These are phyloP conservation scores for Amanita thiersii DNA, from an alignment of 768 basidiomycete genomes.

Conservation along the genomic window DNA sequence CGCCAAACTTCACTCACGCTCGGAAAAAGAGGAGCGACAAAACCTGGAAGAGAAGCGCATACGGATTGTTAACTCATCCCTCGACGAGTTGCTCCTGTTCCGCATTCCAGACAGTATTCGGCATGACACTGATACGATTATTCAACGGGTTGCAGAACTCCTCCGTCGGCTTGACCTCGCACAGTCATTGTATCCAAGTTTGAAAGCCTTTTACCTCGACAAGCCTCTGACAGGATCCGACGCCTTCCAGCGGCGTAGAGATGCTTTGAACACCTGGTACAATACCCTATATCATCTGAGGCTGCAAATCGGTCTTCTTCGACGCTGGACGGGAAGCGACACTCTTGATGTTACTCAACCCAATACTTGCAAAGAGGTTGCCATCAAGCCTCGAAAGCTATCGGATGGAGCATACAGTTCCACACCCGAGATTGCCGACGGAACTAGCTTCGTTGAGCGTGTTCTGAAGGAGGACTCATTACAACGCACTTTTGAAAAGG, in stretches of 20 bases:
- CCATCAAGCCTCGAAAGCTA: slow-evolving; percentile 25
- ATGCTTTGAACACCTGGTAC: slow-evolving; percentile 88
- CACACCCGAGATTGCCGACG: slow-evolving; percentile 45
- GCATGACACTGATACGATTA: slow-evolving; percentile 32
- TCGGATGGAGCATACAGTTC: slow-evolving; percentile 13
- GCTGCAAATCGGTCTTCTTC: slow-evolving; percentile 70
- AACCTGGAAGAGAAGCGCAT: slow-evolving; percentile 78
- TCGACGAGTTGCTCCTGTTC: slow-evolving; percentile 80
- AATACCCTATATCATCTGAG: slow-evolving; percentile 83
- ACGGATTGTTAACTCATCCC: slow-evolving; percentile 71
- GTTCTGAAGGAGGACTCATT: slow-evolving; percentile 95
- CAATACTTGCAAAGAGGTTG: slow-evolving; percentile 55
- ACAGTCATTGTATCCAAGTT: slow-evolving; percentile 80
- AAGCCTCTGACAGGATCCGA: slow-evolving; percentile 60
- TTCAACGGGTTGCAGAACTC: slow-evolving; percentile 55
- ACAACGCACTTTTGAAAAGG: slow-evolving; percentile 88
- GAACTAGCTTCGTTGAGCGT: slow-evolving; percentile 87
- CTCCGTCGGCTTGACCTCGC: slow-evolving; percentile 74
- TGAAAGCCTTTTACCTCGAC: slow-evolving; percentile 73
- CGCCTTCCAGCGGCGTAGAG: slow-evolving; percentile 73
- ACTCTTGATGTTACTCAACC: slow-evolving; percentile 84
- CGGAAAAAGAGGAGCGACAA: slow-evolving; percentile 75
- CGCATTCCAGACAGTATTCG: slow-evolving; percentile 37
- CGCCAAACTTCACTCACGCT: slow-evolving; percentile 74
- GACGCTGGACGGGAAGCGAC: slow-evolving; percentile 91